phyloP scores from a whole-genome alignment of 768 basidiomycete genomes.

The Candolleomyces aberdarensis region DNA sequence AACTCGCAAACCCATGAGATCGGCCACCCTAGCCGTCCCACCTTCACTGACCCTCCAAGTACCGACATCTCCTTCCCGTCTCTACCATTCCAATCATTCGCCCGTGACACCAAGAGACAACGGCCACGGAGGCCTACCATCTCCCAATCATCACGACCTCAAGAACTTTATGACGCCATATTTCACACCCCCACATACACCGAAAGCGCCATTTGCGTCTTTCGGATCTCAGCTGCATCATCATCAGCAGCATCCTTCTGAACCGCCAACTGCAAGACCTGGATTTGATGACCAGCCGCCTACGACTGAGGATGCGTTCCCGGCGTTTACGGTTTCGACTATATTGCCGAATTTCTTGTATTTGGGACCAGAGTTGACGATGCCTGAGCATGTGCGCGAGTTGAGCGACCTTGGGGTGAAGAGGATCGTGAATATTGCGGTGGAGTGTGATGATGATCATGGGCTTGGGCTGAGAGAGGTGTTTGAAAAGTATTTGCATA shows the following conservation, averaged over 20 bases:
- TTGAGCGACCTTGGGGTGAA: conserved; percentile 75
- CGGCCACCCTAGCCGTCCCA: conserved; percentile 56
- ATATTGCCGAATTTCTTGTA: conserved; percentile 91
- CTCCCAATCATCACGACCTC: conserved; percentile 28
- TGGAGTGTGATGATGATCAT: conserved; percentile 84
- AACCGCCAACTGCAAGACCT: conserved; percentile 62
- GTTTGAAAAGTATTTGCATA: conserved; percentile 83
- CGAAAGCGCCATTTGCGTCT: conserved; percentile 27
- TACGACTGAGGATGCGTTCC: conserved; percentile 55
- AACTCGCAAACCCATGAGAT: conserved; percentile 56
- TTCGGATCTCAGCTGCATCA: background rate
- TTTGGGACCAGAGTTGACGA: conserved; percentile 84
- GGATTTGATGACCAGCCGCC: conserved; percentile 48
- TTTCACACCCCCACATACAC: conserved; percentile 54
- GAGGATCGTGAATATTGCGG: conserved; percentile 87
- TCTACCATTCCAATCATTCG: conserved; percentile 57
- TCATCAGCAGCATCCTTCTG: background rate
- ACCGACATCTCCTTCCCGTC: conserved; percentile 53
- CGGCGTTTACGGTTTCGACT: conserved; percentile 78
- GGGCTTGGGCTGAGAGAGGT: conserved; percentile 61
- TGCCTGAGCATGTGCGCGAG: conserved; percentile 70
- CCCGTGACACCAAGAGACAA: conserved; percentile 37
- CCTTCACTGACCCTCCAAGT: conserved; percentile 38
- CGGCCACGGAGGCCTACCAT: conserved; percentile 42
- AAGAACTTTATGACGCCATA: conserved; percentile 47